Base-by-base conservation (phyloP, 805 yeast species). In the Pichia sporocuriosa region DNA sequence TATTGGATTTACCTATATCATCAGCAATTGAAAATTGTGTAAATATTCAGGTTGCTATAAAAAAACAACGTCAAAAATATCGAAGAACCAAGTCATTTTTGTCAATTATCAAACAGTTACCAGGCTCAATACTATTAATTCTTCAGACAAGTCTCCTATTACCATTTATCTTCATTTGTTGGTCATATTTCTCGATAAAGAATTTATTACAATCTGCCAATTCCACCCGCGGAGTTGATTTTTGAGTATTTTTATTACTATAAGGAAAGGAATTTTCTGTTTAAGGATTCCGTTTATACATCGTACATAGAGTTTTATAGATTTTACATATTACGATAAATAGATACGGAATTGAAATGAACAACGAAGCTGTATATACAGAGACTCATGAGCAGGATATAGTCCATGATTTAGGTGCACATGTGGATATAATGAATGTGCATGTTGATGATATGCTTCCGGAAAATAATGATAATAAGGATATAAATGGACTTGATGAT, bases 81-180 rank as follows among this genome's bases (percentile, higher is more conserved):
- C 6, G n/a, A 11, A 33, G 4, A 11, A 15, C 7, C 36, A 26
- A 2, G 11, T 16, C 15, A 33, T 13, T 19, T 19, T 35, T 6
- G 3, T 25, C 3, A 35, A 25, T 4, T n/a, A n/a, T n/a, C n/a
- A n/a, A n/a, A n/a, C n/a, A n/a, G n/a, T n/a, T n/a, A n/a, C n/a
- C n/a, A n/a, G n/a, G n/a, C n/a, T n/a, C n/a, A n/a, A n/a, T n/a
- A n/a, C n/a, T n/a, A n/a, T n/a, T n/a, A n/a, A n/a, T n/a, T n/a
- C n/a, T n/a, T n/a, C n/a, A n/a, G n/a, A 17, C 24, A 4, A 19
- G 20, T 20, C 12, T 37, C 8, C 22, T 29, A 6, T 15, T 37
- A 15, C 34, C 40, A 12, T 37, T 37, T 17, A 23, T 37, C n/a
- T 9, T 37, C 10, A 7, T 37, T 7, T 37, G 40, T 20, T 37